phyloP scores from a whole-genome alignment of 371 early-diverging fungal genomes.

The Mucor irregularis region DNA sequence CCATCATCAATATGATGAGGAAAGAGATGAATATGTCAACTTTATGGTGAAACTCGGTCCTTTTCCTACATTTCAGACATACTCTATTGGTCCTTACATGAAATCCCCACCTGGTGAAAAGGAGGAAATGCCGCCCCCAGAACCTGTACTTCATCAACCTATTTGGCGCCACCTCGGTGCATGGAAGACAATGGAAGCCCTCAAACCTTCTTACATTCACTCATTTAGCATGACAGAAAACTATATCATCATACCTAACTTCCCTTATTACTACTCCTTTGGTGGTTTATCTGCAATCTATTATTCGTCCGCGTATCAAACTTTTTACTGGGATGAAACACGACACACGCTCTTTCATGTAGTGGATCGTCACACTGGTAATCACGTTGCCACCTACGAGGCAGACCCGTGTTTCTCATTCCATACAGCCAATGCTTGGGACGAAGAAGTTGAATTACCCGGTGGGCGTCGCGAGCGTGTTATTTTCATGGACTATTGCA shows the following conservation, averaged over 20 bases:
- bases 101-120: conserved; percentile 16
- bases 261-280: conserved; percentile 60
- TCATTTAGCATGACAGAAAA: conserved; percentile 62
- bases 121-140: conserved; percentile 20
- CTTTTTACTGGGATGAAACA: conserved; percentile 57
- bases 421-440: conserved; percentile 65
- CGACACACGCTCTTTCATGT: conserved; percentile 57
- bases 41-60: conserved; percentile 52
- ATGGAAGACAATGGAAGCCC: conserved; percentile 39
- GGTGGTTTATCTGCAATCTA: conserved; percentile 61
- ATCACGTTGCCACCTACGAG: conserved; percentile 65
- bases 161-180: conserved; percentile 48
- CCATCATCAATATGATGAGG: conserved; percentile 52
- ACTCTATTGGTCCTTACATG: conserved; percentile 29
- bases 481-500: conserved; percentile 46
- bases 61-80: conserved; percentile 42
- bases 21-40: conserved; percentile 51
- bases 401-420: conserved; percentile 63
- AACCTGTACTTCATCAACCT: conserved; percentile 35
- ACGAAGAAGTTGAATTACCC: conserved; percentile 42
- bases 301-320: conserved; percentile 57
- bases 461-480: conserved; percentile 42
- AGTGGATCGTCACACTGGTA: conserved; percentile 49
- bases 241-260: conserved; percentile 65
- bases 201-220: conserved; percentile 62